These are phyloP conservation scores for Stephanodiscus triporus DNA, from an alignment of 108 stramenopile genomes.

Conservation along the genomic window DNA sequence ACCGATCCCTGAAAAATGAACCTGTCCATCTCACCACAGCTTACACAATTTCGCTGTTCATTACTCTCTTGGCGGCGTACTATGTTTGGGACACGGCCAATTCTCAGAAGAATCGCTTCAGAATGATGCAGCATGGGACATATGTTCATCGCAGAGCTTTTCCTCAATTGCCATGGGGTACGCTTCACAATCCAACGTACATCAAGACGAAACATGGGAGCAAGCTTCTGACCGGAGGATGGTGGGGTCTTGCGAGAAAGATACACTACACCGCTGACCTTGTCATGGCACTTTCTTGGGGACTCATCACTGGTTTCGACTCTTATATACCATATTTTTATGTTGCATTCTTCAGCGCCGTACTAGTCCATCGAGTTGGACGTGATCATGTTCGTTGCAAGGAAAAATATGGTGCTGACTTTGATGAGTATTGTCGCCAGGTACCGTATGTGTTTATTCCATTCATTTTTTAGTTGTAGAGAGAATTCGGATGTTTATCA, in stretches of 20 bases:
- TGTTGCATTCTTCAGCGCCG: constrained; percentile 52
- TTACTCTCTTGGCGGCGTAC: constrained; percentile 51
- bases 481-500: neutral
- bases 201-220: constrained; percentile 55
- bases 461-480: constrained; percentile 36
- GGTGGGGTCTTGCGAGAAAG: constrained; percentile 57
- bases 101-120: constrained; percentile 63
- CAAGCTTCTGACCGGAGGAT: constrained; percentile 60
- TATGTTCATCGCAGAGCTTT: constrained; percentile 53
- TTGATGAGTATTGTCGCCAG: constrained; percentile 56
- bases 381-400: constrained; percentile 62
- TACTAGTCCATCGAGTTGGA: constrained; percentile 56
- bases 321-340: constrained; percentile 62
- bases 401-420: constrained; percentile 60
- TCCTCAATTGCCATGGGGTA: constrained; percentile 64
- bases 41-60: constrained; percentile 32
- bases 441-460: constrained; percentile 67
- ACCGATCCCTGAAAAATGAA: constrained; percentile 36
- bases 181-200: constrained; percentile 53
- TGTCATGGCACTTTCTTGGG: constrained; percentile 60
- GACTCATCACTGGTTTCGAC: constrained; percentile 55
- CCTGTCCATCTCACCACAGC: constrained; percentile 23
- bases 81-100: constrained; percentile 72
- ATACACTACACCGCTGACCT: constrained; percentile 66
- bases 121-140: constrained; percentile 56